phyloP scores from a whole-genome alignment of 352 stramenopile genomes.

The Thraustotheca clavata region DNA sequence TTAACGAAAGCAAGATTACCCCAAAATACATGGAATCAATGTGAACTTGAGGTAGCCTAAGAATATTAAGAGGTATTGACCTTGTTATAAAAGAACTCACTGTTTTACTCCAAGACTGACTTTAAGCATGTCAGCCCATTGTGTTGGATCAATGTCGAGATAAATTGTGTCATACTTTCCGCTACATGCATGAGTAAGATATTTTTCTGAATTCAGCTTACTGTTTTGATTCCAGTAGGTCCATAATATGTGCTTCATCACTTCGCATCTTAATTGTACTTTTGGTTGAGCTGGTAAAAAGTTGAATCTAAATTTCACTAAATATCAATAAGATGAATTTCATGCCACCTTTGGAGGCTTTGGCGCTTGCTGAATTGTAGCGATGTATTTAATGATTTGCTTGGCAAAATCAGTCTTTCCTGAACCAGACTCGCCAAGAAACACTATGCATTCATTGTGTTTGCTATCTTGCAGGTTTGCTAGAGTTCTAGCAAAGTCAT shows the following conservation, averaged over 20 bases:
- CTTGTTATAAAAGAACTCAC: slow-evolving; percentile 25
- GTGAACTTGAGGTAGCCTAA: slow-evolving; percentile 60
- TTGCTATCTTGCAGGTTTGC: neutral
- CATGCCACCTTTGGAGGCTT: slow-evolving; percentile 7
- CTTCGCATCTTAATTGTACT: slow-evolving; percentile 77
- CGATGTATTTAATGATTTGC: slow-evolving; percentile 69
- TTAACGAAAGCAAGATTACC: slow-evolving; percentile 21
- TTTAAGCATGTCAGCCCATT: slow-evolving; percentile 54
- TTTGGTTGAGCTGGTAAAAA: slow-evolving; percentile 78
- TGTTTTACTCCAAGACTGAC: slow-evolving; percentile 37
- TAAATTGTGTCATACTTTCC: slow-evolving; percentile 59
- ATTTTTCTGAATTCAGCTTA: neutral
- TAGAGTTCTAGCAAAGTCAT: neutral
- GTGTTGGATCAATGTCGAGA: slow-evolving; percentile 50
- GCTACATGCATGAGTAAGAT: slow-evolving; percentile 24
- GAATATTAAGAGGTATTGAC: neutral
- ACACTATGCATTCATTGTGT: slow-evolving; percentile 22
- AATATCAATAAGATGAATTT: neutral
- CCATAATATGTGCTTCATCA: slow-evolving; percentile 60
- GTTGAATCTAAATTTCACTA: slow-evolving; percentile 34
- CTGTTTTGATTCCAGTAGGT: slow-evolving; percentile 57
- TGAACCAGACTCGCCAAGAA: slow-evolving; percentile 60
- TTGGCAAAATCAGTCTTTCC: slow-evolving; percentile 73
- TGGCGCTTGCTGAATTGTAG: slow-evolving; percentile 37
- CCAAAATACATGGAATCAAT: slow-evolving; percentile 63